phyloP scores from a whole-genome alignment of 2,329 filamentous ascomycete genomes.

The Botryotinia calthae region DNA sequence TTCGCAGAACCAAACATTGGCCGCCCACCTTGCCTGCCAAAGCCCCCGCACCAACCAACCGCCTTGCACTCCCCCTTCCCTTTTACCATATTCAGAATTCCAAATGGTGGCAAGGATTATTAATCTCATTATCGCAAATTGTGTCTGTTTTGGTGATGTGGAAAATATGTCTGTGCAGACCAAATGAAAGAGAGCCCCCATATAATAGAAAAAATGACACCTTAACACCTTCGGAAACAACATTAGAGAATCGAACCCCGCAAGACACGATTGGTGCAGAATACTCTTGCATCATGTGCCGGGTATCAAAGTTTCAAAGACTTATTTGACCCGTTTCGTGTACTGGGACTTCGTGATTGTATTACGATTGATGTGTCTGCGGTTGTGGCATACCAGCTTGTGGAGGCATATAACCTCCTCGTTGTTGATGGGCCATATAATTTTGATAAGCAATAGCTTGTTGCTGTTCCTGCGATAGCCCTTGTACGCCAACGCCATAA shows the following conservation, averaged over 20 bases:
- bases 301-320: constrained; percentile 53
- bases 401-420: constrained; percentile 75
- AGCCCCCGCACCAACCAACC: neutral
- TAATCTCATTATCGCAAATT: constrained; percentile 34
- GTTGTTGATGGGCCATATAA: constrained; percentile 72
- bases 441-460: constrained; percentile 79
- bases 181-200: constrained; percentile 14
- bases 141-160: constrained; percentile 24
- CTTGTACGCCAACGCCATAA: constrained; percentile 48
- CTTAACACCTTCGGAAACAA: constrained; percentile 36
- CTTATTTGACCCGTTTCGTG: constrained; percentile 33
- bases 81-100: constrained; percentile 13
- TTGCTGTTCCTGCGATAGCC: constrained; percentile 60
- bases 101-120: constrained; percentile 22
- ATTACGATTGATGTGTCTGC: constrained; percentile 74
- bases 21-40: constrained; percentile 13
- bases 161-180: constrained; percentile 14
- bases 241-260: constrained; percentile 32
- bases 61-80: constrained; percentile 10
- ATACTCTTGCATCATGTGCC: constrained; percentile 48
- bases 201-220: constrained; percentile 27
- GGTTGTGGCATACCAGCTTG: constrained; percentile 78
- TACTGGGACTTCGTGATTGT: constrained; percentile 31
- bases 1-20: constrained; percentile 14
- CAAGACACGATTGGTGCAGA: constrained; percentile 33